Conservation (phyloP, 306 rosid genomes). For the Cicer judaicum region DNA sequence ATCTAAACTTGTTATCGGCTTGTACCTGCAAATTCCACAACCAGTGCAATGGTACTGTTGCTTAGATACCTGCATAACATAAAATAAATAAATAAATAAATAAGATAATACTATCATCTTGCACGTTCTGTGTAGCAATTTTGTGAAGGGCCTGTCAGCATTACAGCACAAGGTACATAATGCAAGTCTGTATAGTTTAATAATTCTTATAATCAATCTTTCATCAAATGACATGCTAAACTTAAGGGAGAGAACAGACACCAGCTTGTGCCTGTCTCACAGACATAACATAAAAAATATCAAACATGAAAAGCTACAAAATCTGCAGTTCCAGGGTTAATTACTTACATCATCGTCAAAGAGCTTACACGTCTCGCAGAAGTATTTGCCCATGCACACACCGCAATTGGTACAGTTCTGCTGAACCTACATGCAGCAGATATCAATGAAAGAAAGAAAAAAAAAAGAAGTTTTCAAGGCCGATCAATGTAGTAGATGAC, state of each 20-base stretch:
- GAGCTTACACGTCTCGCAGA: constrained; percentile 79
- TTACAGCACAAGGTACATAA: constrained; percentile 1
- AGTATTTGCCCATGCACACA: constrained; percentile 87
- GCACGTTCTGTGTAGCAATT: background rate
- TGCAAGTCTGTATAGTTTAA: background rate
- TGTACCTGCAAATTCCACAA: constrained; percentile 92
- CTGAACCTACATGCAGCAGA: constrained; percentile 65
- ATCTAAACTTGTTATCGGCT: background rate
- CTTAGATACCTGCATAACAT: constrained; percentile 67
- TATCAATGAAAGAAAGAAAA: constrained; percentile 32
- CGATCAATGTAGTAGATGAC: background rate
- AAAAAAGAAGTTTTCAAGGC: background rate
- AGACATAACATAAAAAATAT: background rate
- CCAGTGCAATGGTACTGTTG: constrained; percentile 84
- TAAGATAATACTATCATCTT: constrained; percentile 14
- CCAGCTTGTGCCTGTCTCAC: constrained; percentile 11
- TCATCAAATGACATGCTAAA: constrained; percentile 12
- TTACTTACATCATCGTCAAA: constrained; percentile 86
- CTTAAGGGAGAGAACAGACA: background rate
- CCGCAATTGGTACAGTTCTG: constrained; percentile 82
- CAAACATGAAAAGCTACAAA: background rate
- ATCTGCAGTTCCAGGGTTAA: background rate
- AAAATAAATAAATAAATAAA: background rate
- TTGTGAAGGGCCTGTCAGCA: background rate
- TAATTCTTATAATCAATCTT: background rate